Evolutionary conservation across 768 basidiomycete genomes (phyloP).

Genomic region (Xerocomellus chrysenteron): DNA sequence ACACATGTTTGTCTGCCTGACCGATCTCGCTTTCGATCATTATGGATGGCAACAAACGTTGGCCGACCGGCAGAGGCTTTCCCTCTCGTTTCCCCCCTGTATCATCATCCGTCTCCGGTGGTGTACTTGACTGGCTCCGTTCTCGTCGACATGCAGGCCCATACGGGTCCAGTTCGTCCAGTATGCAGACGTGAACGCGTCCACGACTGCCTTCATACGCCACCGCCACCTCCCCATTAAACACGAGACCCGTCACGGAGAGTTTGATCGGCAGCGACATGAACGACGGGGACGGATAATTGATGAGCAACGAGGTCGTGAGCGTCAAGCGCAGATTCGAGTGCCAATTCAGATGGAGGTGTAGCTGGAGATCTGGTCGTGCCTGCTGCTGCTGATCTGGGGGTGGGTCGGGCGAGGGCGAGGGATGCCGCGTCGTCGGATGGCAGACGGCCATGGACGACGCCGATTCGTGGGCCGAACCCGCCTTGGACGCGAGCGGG

Average conservation of each 20-base stretch:
- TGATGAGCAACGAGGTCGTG: constrained; percentile 90
- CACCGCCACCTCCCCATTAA: constrained; percentile 83
- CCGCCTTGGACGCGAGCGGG: constrained; percentile 28
- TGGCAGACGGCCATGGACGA: constrained; percentile 18
- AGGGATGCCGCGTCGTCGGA: constrained; percentile 15
- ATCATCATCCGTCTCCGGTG: constrained; percentile 66
- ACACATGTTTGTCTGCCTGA: constrained; percentile 90
- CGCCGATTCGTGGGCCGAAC: constrained; percentile 11
- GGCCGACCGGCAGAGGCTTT: constrained; percentile 77
- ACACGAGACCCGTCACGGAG: constrained; percentile 84
- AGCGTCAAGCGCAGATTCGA: constrained; percentile 88
- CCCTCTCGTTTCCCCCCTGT: constrained; percentile 42
- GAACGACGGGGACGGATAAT: constrained; percentile 94
- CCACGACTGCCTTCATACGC: constrained; percentile 86
- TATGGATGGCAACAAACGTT: constrained; percentile 80
- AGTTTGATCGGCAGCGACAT: constrained; percentile 97
- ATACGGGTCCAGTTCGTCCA: constrained; percentile 87
- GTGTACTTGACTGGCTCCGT: constrained; percentile 46
- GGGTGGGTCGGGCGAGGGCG: constrained; percentile 12
- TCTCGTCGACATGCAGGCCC: constrained; percentile 66
- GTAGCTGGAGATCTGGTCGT: constrained; percentile 78
- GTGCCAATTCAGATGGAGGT: constrained; percentile 81
- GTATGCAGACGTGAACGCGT: constrained; percentile 82
- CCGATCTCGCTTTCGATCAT: constrained; percentile 97
- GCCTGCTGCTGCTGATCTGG: constrained; percentile 28